Evolutionary conservation across 2,329 filamentous ascomycete genomes (phyloP).

Genomic region (Claviceps pazoutovae): DNA sequence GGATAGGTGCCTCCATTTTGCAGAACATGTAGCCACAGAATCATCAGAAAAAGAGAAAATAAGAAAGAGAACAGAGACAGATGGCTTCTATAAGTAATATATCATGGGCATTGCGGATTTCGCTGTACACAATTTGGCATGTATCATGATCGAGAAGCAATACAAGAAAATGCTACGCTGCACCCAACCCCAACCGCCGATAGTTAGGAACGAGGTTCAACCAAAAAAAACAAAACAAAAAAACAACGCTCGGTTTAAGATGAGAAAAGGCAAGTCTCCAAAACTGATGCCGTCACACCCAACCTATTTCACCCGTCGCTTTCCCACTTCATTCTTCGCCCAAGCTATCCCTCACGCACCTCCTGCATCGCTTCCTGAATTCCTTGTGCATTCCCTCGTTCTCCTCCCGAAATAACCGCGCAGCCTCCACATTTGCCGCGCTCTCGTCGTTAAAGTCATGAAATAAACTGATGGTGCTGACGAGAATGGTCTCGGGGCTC

Average conservation of each 20-base stretch:
- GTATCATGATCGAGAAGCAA: neutral
- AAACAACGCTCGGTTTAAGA: neutral
- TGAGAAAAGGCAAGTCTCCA: too few relatives aligned
- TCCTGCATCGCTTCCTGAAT: slow-evolving; percentile 65
- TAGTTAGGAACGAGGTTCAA: neutral
- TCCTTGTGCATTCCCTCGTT: slow-evolving; percentile 45
- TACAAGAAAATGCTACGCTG: neutral
- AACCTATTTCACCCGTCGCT: too few relatives aligned
- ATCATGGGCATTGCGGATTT: neutral
- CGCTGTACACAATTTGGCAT: neutral
- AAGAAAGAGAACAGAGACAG: neutral
- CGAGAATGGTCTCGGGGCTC: slow-evolving; percentile 82
- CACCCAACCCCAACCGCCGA: neutral
- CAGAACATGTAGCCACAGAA: neutral
- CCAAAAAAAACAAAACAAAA: neutral
- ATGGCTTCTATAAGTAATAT: neutral
- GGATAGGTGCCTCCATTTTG: neutral
- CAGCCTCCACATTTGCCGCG: slow-evolving; percentile 89
- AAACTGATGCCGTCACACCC: too few relatives aligned
- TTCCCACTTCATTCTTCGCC: slow-evolving; percentile 44
- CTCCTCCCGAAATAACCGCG: slow-evolving; percentile 75
- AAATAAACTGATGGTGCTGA: slow-evolving; percentile 86
- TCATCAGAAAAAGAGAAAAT: neutral
- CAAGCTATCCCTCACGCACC: slow-evolving; percentile 67
- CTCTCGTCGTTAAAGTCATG: slow-evolving; percentile 90